phyloP scores from a whole-genome alignment of 2,329 filamentous ascomycete genomes.

The Scopulariopsis brevicaulis region DNA sequence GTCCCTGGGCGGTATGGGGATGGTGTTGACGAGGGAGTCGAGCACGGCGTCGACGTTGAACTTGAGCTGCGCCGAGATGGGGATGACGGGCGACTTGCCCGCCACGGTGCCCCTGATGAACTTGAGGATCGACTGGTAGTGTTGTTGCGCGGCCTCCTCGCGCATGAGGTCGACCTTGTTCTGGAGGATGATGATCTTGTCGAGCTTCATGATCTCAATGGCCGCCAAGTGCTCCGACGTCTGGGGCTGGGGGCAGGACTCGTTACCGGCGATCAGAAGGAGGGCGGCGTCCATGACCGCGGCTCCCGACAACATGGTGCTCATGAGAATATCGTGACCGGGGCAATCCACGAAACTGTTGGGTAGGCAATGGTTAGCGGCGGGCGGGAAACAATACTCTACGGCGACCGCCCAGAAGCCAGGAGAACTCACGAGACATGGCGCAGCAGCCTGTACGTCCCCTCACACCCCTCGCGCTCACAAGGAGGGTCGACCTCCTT shows the following conservation, averaged over 20 bases:
- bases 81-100: slow-evolving; percentile 88
- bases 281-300: slow-evolving; percentile 99
- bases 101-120: slow-evolving; percentile 97
- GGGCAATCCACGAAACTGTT: slow-evolving; percentile 91
- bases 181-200: slow-evolving; percentile 98
- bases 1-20: slow-evolving; percentile 83
- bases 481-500: slow-evolving; percentile 97
- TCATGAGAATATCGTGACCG: slow-evolving; percentile 99
- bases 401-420: background rate
- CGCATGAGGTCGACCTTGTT: slow-evolving; percentile 99
- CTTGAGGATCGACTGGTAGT: slow-evolving; percentile 95
- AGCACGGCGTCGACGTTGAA: slow-evolving; percentile 99
- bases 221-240: slow-evolving; percentile 97
- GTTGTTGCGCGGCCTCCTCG: slow-evolving; percentile 83
- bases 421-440: slow-evolving; percentile 72
- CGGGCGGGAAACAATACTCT: background rate
- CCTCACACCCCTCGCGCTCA: slow-evolving; percentile 82
- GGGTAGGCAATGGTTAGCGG: background rate
- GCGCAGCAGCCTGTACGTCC: slow-evolving; percentile 78
- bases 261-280: slow-evolving; percentile 93
- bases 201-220: slow-evolving; percentile 99
- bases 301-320: slow-evolving; percentile 98
- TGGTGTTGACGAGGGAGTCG: slow-evolving; percentile 89
- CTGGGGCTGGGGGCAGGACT: slow-evolving; percentile 95
- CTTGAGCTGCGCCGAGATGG: slow-evolving; percentile 94